Base-by-base conservation (phyloP, 2,329 filamentous ascomycete species). In the Madurella fahalii region DNA sequence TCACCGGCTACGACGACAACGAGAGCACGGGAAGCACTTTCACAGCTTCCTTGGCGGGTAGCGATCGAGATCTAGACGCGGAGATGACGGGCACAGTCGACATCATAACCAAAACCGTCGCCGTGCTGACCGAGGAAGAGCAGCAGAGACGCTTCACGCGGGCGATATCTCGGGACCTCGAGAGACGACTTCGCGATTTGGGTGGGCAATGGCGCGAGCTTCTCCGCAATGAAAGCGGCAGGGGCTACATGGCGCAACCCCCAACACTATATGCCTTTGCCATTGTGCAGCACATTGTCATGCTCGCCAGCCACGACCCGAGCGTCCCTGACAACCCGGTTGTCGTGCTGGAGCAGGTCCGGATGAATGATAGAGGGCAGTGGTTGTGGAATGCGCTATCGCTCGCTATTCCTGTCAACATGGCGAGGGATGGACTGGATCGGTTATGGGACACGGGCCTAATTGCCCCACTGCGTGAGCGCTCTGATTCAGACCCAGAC, bases 271-370 rank as follows among this genome's bases (percentile, higher is more conserved):
- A 67, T 53, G 65, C 63, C 7, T 69, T 82, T 72, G 62, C 80
- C 69, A 62, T 83, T 70, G 40, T 71, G 69, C 57, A 82, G 68
- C 69, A 84, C 75, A 65, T 82, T 69, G 66, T 71, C 12, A 61
- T 71, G 52, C 60, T 72, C 17, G 61, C 68, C 15, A 82, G 79
- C 50, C 69, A 75, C 18, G 81, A 82, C 25, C 47, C 65, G 2
- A 57, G 44, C 15, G 52, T 41, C 1, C 61, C 64, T 4, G 59
- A 56, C 50, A 68, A 63, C 58, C 67, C 70, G 31, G 59, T 71
- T 9, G 54, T 64, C 2, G 64, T 65, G 43, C 58, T 69, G 18
- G 66, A 66, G 18, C 62, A 66, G 50, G 57, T 71, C 47, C 63
- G 64, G 47, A 58, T 72, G 55, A 70, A 68, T 13, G 59, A 63